Conservation (phyloP, 2,329 filamentous ascomycete genomes). For the Paecilomyces sp. region DNA sequence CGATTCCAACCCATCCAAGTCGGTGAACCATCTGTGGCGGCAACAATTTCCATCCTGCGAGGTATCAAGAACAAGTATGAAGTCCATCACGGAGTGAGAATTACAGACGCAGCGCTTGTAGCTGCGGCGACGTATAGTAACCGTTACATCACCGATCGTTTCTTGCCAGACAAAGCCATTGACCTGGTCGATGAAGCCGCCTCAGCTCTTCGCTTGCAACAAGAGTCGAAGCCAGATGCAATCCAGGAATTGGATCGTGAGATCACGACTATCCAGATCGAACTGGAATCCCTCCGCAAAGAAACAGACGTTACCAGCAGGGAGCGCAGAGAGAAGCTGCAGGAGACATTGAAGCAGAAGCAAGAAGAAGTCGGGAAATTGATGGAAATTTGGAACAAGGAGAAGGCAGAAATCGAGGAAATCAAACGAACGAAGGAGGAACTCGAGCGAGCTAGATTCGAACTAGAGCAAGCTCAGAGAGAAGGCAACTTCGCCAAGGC, state of each 20-base stretch:
- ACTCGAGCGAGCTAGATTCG: constrained; percentile 76
- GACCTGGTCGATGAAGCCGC: constrained; percentile 95
- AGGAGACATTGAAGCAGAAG: constrained; percentile 66
- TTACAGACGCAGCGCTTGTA: constrained; percentile 85
- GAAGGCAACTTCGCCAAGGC: constrained; percentile 83
- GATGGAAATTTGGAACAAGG: constrained; percentile 82
- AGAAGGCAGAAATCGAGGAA: constrained; percentile 74
- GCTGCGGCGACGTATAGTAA: constrained; percentile 89
- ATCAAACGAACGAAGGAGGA: constrained; percentile 84
- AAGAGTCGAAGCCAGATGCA: constrained; percentile 93
- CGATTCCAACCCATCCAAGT: constrained; percentile 92
- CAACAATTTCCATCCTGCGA: constrained; percentile 89
- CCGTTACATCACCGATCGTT: constrained; percentile 92
- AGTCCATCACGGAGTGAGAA: constrained; percentile 91
- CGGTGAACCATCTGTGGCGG: constrained; percentile 82
- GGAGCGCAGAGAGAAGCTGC: constrained; percentile 79
- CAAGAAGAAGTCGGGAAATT: constrained; percentile 70
- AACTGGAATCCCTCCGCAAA: constrained; percentile 87
- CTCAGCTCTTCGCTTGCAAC: constrained; percentile 80
- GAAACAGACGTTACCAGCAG: constrained; percentile 85
- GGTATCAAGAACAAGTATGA: constrained; percentile 98
- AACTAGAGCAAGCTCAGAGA: constrained; percentile 80
- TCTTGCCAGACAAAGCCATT: constrained; percentile 94
- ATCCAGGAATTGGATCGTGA: constrained; percentile 89
- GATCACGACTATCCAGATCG: constrained; percentile 96